A percentile compares a stretch with the other conserved stretches of the same genome.
Conservation (phyloP, 2,329 filamentous ascomycete species). For the Westerdykella sp. region DNA sequence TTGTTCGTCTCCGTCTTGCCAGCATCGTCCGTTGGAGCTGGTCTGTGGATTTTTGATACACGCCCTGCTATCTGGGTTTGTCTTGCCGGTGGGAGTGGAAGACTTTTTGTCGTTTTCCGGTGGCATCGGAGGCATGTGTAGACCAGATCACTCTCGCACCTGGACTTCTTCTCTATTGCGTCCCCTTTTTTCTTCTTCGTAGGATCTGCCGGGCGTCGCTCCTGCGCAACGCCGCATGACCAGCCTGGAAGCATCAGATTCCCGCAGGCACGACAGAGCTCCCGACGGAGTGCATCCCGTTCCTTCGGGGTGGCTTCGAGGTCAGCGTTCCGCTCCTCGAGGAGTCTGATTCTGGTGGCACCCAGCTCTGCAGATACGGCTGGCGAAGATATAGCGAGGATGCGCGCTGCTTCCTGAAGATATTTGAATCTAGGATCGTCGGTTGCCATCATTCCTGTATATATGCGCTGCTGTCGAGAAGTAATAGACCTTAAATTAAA, state of each 20-base stretch:
- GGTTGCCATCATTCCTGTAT: neutral
- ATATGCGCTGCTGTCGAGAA: too few species aligned
- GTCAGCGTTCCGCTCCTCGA: slow-evolving; percentile 21
- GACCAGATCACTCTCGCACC: slow-evolving; percentile 14
- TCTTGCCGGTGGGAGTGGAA: slow-evolving; percentile 16
- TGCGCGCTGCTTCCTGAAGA: slow-evolving; percentile 30
- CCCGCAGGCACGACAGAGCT: slow-evolving; percentile 36
- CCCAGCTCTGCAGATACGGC: slow-evolving; percentile 29
- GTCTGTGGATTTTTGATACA: slow-evolving; percentile 1
- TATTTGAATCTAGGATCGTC: slow-evolving; percentile 21
- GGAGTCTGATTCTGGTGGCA: slow-evolving; percentile 21
- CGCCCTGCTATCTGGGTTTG: slow-evolving; percentile 6
- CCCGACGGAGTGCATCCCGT: slow-evolving; percentile 23
- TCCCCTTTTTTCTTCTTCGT: slow-evolving; percentile 5
- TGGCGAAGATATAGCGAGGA: slow-evolving; percentile 28
- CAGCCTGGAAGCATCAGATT: slow-evolving; percentile 33
- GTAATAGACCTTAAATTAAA: too few species aligned
- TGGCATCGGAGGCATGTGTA: slow-evolving; percentile 30
- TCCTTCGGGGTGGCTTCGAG: slow-evolving; percentile 22
- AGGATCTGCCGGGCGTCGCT: slow-evolving; percentile 1
- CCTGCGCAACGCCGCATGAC: slow-evolving; percentile 22
- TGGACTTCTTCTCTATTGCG: neutral
- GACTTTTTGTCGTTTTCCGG: slow-evolving; percentile 22
- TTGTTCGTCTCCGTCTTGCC: slow-evolving; percentile 9
- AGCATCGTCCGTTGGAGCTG: slow-evolving; percentile 1